Base-by-base conservation (phyloP, 2,329 filamentous ascomycete species). In the Colletotrichum falcatum region DNA sequence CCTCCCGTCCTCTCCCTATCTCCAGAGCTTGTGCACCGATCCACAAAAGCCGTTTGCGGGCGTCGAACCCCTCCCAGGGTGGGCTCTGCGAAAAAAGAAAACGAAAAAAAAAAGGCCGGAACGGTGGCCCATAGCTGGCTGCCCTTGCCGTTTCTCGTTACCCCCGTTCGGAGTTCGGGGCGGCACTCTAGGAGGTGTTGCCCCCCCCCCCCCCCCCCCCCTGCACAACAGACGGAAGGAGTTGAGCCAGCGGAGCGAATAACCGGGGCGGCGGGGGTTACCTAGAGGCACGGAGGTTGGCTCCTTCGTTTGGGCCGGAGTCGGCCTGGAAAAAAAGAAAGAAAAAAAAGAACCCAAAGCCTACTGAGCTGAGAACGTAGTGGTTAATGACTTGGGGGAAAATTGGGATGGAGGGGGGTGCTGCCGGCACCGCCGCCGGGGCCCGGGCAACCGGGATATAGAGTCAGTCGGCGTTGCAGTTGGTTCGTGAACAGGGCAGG, bases 401-500 rank as follows among this genome's bases (percentile, higher is more conserved):
- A 46, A 28, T 26, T 54, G 9, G 16, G n/a, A 28, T 14, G 53
- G 9, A 16, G 56, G 44, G 7, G 28, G 42, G 11, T 23, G 14
- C 3, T 23, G 28, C 20, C 6, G 28, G 56, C 6, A 18, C 37
- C 28, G 44, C 51, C 51, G 12, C 20, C 42, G 33, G 44, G n/a
- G 42, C n/a, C 26, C 6, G n/a, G 35, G 26, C n/a, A 46, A 23
- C 44, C 44, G 44, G 44, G 44, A 46, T 23, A 54, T 23, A 54
- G 61, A 65, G 66, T 65, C 54, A 53, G 66, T 69, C 28, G 37
- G 65, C 35, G 39, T 42, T 20, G 61, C 39, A 54, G 30, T 66
- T 62, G 37, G 14, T 51, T 48, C 54, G 37, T 58, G 59, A 35
- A 49, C 51, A 56, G 59, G 65, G 46, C 9, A 3, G 7, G 30